A percentile compares a stretch with the other conserved stretches of the same genome.
These are phyloP conservation scores for Fusarium heterosporum DNA, from an alignment of 2,329 filamentous ascomycete species.

Conservation along the genomic window DNA sequence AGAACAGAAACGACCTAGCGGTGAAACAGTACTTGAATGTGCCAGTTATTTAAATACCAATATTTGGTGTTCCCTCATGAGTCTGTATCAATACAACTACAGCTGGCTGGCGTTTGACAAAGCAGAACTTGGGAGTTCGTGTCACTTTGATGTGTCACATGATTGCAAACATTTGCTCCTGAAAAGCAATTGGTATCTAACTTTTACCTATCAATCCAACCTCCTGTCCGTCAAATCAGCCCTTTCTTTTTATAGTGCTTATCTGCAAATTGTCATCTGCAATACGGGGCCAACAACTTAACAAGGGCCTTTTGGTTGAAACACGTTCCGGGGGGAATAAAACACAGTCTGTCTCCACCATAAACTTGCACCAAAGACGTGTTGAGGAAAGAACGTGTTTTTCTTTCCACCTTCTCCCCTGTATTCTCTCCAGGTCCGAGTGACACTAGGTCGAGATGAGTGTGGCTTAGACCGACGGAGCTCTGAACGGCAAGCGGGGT, in stretches of 20 bases:
- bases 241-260: slow-evolving; percentile 31
- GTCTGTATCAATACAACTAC: neutral
- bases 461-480: slow-evolving; percentile 43
- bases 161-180: neutral
- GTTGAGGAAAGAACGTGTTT: too few relatives aligned
- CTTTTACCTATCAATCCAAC: neutral
- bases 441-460: slow-evolving; percentile 30
- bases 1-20: neutral
- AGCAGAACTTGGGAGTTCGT: neutral
- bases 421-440: slow-evolving; percentile 8
- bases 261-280: slow-evolving; percentile 28
- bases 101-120: neutral
- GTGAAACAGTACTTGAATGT: neutral
- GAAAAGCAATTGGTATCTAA: neutral
- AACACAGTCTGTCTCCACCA: too few relatives aligned
- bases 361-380: too few relatives aligned
- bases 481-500: slow-evolving; percentile 39
- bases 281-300: slow-evolving; percentile 6
- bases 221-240: neutral
- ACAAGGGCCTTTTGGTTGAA: slow-evolving; percentile 11
- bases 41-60: neutral
- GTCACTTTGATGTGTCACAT: neutral
- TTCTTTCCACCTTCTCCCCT: too few relatives aligned
- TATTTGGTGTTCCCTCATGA: neutral
- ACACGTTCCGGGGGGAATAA: neutral